These are phyloP conservation scores for Exophiala sp. DNA, from an alignment of 2,329 filamentous ascomycete genomes.

Conservation along the genomic window DNA sequence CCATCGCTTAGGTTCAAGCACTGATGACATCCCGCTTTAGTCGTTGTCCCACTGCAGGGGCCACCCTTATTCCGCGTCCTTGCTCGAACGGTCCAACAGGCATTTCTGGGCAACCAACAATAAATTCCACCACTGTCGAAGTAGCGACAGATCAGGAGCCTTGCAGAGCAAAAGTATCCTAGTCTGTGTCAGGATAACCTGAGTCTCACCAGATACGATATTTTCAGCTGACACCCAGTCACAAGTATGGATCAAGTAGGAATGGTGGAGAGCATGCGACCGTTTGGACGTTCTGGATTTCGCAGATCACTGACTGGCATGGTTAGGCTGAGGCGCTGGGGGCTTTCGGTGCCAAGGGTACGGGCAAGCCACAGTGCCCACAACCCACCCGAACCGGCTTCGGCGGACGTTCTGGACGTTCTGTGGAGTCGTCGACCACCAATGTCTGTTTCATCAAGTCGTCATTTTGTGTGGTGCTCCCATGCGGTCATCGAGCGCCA, in stretches of 20 bases:
- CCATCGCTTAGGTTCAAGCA: background rate
- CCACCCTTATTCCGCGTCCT: background rate
- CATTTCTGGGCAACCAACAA: too few species aligned
- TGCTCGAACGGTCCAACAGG: background rate
- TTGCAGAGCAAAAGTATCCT: background rate
- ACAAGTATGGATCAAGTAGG: background rate
- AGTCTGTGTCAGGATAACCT: too few species aligned
- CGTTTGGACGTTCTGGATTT: conserved; percentile 14
- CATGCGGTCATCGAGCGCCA: too few species aligned
- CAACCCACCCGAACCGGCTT: conserved; percentile 7
- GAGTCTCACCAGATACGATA: background rate
- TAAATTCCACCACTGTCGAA: too few species aligned
- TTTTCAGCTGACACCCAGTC: conserved; percentile 3
- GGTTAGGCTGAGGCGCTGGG: conserved; percentile 5
- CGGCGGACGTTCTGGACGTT: conserved; percentile 16
- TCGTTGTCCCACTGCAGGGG: background rate
- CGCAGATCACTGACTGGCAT: conserved; percentile 5
- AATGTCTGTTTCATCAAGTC: too few species aligned
- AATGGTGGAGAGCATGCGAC: background rate
- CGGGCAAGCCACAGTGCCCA: conserved; percentile 17
- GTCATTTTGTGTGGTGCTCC: too few species aligned
- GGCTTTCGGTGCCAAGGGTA: background rate
- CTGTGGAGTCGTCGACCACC: too few species aligned
- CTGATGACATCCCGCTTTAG: background rate
- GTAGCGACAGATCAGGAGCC: too few species aligned